Percentiles rank a stretch among this genome's conserved stretches.
These are phyloP conservation scores for Cyclostephanos invisitatus DNA, from an alignment of 108 stramenopile species.

Conservation along the genomic window DNA sequence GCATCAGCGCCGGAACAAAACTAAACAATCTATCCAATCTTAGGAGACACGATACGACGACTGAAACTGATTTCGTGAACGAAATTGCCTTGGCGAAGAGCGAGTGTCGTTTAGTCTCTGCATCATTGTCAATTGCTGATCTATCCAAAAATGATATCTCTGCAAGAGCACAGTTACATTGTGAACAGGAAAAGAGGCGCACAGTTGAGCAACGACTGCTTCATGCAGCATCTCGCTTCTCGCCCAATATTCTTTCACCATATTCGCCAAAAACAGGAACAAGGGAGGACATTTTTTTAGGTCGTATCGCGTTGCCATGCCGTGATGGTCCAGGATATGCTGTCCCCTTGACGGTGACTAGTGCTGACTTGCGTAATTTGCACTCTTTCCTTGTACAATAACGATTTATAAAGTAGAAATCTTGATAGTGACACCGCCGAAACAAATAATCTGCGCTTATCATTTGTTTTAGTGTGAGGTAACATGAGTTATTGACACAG, in stretches of 20 bases:
- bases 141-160: constrained; percentile 25
- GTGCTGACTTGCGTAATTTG: constrained; percentile 32
- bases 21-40: constrained; percentile 7
- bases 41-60: neutral
- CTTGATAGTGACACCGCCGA: no score
- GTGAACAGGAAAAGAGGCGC: constrained; percentile 14
- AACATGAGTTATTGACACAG: no score
- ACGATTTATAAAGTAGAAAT: neutral
- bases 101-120: constrained; percentile 34
- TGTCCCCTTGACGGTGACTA: constrained; percentile 26
- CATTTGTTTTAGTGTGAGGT: no score
- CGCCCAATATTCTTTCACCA: neutral
- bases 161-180: constrained; percentile 24
- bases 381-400: constrained; percentile 40
- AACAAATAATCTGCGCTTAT: no score
- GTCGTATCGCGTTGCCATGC: constrained; percentile 30
- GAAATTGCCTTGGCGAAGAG: constrained; percentile 36
- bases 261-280: neutral
- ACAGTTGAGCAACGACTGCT: constrained; percentile 23
- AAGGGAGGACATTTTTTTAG: neutral
- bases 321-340: constrained; percentile 15
- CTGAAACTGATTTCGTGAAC: constrained; percentile 6
- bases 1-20: constrained; percentile 9
- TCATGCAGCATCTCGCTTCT: constrained; percentile 15
- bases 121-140: constrained; percentile 39